Base-by-base conservation (phyloP, 257 asterid genomes). In the Catharanthus roseus region DNA sequence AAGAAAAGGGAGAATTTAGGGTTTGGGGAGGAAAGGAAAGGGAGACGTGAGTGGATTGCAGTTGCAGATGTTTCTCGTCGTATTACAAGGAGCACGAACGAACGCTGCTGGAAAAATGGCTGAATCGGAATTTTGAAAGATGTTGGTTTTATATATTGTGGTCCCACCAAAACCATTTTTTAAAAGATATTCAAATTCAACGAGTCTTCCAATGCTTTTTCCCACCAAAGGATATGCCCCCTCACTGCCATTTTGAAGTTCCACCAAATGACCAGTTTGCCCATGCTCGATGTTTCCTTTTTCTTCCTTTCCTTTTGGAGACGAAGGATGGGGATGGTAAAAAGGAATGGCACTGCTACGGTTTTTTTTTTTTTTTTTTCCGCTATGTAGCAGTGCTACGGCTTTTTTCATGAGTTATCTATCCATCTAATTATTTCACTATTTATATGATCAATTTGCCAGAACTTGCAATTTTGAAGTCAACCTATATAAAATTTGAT, bases 161-260 rank as follows among this genome's bases (percentile, higher is more conserved):
- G 72, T 47, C 72, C 72, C 72, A 67, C 72, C 38, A 34, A 8
- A 34, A 34, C 7, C 28, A 62, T 36, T 62, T 62, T 62, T 34
- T 8, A 13, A 19, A 34, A 13, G 0, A 2, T 15, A 29, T 58
- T 31, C 42, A 60, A 60, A 62, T 34, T 33, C 45, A 34, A 19
- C 45, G 45, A 61, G 26, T 2, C n/a, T 34, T 21, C 16, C 47
- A 6, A 62, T 34, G 67, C 67, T 8, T 62, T 62, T 62, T 62
- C 67, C 67, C 47, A 62, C 67, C 67, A 34, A 62, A 34, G 16
- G 45, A 34, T 61, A 33, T 6, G 12, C 5, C 42, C 26, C 42
- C 26, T 19, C 11, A 1, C 34, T 9, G 28, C 6, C 0, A 7
- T 0, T 34, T 62, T 62, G 67, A 62, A 62, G 67, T 62, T 34